Evolutionary conservation across 129 eudicot genomes (phyloP), one percentile per base, ranked within the genome.

Genomic region (Centaurea solstitialis): DNA sequence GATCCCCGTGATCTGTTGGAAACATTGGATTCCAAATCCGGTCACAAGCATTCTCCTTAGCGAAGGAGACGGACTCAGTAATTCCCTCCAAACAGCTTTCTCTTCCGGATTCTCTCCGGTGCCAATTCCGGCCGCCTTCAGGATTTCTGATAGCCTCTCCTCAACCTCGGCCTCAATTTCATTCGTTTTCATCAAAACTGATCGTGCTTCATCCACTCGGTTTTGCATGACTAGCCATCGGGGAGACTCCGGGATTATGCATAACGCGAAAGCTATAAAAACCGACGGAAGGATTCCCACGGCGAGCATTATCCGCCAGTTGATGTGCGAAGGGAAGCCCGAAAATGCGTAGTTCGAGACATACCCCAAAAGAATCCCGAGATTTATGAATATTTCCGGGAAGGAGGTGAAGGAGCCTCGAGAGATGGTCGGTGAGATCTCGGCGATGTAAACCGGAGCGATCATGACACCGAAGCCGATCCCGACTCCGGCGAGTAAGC

Each of bases 391-490:
- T 24, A 93, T 93, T 72, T 93, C 98, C 2, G 98, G 98, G 83
- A 93, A 91, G 35, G 98, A 90, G 13, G 98, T 91, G 45, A 93
- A 80, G 10, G 96, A 86, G 59, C 98, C 98, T 80, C 98, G 81
- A 5, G 90, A 84, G 38, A 82, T 59, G 2, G 93, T 66, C 0
- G 98, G 98, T 2, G 98, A 85, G 73, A 93, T 93, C 83, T 93
- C 98, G 5, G 93, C 96, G 20, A 93, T 91, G 76, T 93, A 93
- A 39, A 93, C 91, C 0, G 98, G 98, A 17, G 98, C 88, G 4
- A 93, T 93, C 96, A 93, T 93, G 84, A 91, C 90, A 8, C 96
- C 98, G 64, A 93, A 93, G 21, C 98, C 98, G 9, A 93, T 87
- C 0, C 98, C 96, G 0, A 93, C 72, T 53, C 98, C 96, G 17